phyloP scores from a whole-genome alignment of 305 asterid species.

The Solanum hybrid region DNA sequence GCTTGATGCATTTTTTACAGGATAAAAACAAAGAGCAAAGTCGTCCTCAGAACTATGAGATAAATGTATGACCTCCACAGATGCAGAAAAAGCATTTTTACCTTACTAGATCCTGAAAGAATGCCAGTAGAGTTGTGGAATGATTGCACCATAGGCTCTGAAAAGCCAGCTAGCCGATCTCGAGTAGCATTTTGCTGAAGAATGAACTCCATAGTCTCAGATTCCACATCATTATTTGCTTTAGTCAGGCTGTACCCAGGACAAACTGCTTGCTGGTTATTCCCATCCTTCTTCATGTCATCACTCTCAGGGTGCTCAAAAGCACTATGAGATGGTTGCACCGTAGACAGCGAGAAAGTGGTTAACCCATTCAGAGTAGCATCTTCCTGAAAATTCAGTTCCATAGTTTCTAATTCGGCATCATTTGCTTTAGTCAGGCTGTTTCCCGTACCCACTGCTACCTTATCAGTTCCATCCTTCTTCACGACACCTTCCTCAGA shows the following conservation, averaged over 20 bases:
- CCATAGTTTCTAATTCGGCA: slow-evolving; percentile 33
- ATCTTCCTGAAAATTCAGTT: slow-evolving; percentile 35
- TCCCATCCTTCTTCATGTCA: slow-evolving; percentile 27
- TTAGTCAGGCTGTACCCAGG: slow-evolving; percentile 19
- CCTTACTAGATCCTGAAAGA: slow-evolving; percentile 57
- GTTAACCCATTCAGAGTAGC: slow-evolving; percentile 28
- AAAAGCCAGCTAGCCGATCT: slow-evolving; percentile 31
- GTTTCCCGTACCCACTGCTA: slow-evolving; percentile 21
- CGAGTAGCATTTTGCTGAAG: slow-evolving; percentile 38
- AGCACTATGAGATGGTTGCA: slow-evolving; percentile 11
- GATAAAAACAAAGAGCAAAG: background rate
- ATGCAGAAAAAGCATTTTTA: slow-evolving; percentile 17
- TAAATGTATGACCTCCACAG: background rate
- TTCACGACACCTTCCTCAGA: slow-evolving; percentile 24
- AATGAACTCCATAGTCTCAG: slow-evolving; percentile 18
- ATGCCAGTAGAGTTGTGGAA: slow-evolving; percentile 15
- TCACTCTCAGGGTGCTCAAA: slow-evolving; percentile 26
- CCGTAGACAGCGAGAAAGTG: slow-evolving; percentile 26
- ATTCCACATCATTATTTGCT: slow-evolving; percentile 25
- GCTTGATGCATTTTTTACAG: background rate
- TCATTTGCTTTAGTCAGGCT: slow-evolving; percentile 22
- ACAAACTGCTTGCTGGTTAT: slow-evolving; percentile 27
- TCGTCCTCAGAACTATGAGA: background rate
- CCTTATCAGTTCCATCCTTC: slow-evolving; percentile 25
- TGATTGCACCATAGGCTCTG: slow-evolving; percentile 42